These are phyloP conservation scores for Aureobasidium sp. DNA, from an alignment of 2,329 filamentous ascomycete genomes.

Conservation along the genomic window DNA sequence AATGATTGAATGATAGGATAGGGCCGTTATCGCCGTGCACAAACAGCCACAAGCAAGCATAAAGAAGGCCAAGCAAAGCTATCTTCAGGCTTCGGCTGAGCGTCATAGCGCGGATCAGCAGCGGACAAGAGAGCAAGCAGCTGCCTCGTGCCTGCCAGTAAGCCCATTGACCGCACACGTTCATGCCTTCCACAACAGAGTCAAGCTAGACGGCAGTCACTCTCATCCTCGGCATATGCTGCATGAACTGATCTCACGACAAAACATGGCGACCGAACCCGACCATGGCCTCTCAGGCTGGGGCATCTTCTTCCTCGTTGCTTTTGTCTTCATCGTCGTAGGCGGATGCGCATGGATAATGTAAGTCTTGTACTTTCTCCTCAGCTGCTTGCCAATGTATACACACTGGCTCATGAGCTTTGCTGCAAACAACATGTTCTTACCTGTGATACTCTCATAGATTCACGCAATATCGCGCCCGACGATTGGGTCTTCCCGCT, in stretches of 20 bases:
- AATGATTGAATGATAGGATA: background rate
- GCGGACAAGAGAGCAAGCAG: background rate
- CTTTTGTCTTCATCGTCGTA: slow-evolving; percentile 53
- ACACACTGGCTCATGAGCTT: background rate
- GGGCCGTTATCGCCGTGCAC: slow-evolving; percentile 1
- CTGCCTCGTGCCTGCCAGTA: background rate
- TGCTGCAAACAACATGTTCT: background rate
- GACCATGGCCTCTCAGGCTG: slow-evolving; percentile 24
- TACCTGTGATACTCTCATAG: slow-evolving; percentile 14
- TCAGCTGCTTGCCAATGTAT: background rate
- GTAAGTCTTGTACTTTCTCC: slow-evolving; percentile 17
- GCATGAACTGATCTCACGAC: background rate
- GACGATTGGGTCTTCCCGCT: slow-evolving; percentile 65
- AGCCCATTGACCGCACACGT: background rate
- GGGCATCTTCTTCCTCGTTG: slow-evolving; percentile 64
- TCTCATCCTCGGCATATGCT: background rate
- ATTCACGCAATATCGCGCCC: slow-evolving; percentile 64
- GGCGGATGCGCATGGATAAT: slow-evolving; percentile 57
- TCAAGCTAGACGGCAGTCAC: background rate
- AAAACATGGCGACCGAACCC: slow-evolving; percentile 11
- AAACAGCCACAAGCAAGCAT: background rate
- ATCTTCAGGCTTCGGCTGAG: background rate
- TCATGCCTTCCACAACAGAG: background rate
- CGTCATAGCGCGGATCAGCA: background rate
- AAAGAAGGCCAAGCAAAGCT: background rate